Base-by-base conservation (phyloP, 2,329 filamentous ascomycete species). In the Plectosphaerella cucumerina region DNA sequence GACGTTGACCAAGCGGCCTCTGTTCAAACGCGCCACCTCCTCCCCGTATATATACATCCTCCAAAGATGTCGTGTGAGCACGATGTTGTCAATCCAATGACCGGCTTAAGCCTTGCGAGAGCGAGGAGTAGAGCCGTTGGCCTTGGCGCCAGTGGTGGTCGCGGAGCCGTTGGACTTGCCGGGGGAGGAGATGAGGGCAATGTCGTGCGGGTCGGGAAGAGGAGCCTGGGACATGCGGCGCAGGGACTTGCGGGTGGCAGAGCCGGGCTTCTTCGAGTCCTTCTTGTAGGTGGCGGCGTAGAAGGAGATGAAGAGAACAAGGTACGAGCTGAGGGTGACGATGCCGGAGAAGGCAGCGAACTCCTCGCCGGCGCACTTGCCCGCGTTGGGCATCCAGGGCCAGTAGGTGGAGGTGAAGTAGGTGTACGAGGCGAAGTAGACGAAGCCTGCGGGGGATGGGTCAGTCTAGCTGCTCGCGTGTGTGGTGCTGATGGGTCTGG, bases 381-480 rank as follows among this genome's bases (percentile, higher is more conserved):
- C 93, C 56, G 79, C 74, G 68, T 90, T 96, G 58, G 93, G 93
- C 69, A 95, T 77, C 78, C 82, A 87, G 44, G 79, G 81, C 77
- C 87, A 96, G 84, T 97, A 97, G 62, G 86, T 88, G 62, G 87
- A 92, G 60, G 88, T 85, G 80, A 97, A 97, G 81, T 97, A 97
- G 62, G 92, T 97, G 82, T 93, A 97, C n/a, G 93, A 95, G 48
- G 92, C 93, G 66, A 96, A 97, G 85, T 97, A 97, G 70, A 97
- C 90, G 71, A 97, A 97, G 64, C 90, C 89, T 93, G 44, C n/a
- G 8, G 6, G 15, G 12, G 21, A 14, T 47, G 12, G 35, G 44
- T 33, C n/a, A 17, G 15, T 5, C 26, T 10, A 31, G 26, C 26
- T 10, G 26, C 26, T 31, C 26, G 26, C 26, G 26, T 11, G 26